Base-by-base conservation (phyloP, 768 basidiomycete genomes). In the Phylloporus rhodoxanthus region DNA sequence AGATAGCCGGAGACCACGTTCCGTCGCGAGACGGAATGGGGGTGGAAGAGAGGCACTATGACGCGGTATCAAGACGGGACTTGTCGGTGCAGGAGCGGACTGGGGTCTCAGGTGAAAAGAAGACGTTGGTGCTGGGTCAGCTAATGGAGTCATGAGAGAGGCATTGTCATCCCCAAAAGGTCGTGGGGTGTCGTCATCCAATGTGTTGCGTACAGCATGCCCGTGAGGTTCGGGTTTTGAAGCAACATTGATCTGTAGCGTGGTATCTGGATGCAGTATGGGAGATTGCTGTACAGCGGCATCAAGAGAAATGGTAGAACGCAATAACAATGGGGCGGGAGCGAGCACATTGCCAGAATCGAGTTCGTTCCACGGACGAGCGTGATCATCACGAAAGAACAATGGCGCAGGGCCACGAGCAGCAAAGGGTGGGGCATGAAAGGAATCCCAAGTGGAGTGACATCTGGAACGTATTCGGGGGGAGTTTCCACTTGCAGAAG, bases 1-100 rank as follows among this genome's bases (percentile, higher is more conserved):
- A 7, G 75, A 72, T 5, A 78, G 59, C 17, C 75, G 71, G 2
- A 68, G 66, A 37, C 70, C 67, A 44, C 72, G 73, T 50, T 70
- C 65, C 2, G 70, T 65, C 26, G 56, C 38, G 13, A 59, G 47
- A 38, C 61, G 44, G 41, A 63, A 61, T 4, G 60, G 57, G 13
- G 60, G 54, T 19, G 57, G 58, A 23, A 57, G 52, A 17, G 61
- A 45, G 23, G 54, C 48, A 21, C 39, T 54, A 8, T 54, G 54
- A 17, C 17, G 58, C 28, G 48, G 40, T 8, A 21, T 46, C n/a
- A 57, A 47, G 21, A 43, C 20, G 14, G 51, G 51, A 8, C 45
- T n/a, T n/a, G 26, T n/a, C 2, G 49, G 19, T 1, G 20, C 23
- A 5, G 32, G 37, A 5, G 40, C 10, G 2, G 40, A 45, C 41